Conservation (phyloP, 1,139 yeast genomes). For the Saccharomyces hybrid region DNA sequence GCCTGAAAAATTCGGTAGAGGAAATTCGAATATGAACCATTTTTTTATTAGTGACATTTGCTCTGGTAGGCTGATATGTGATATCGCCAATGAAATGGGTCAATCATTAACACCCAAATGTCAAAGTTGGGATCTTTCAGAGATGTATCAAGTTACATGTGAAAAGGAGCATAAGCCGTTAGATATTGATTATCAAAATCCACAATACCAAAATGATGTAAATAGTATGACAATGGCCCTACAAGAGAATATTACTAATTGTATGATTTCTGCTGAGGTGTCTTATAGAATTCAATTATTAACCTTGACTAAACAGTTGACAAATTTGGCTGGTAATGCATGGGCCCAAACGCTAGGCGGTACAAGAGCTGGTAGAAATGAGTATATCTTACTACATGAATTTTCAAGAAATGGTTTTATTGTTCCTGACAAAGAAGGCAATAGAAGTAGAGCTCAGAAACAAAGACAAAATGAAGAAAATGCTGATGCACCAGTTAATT, state of each 20-base stretch:
- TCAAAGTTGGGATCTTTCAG: conserved; percentile 92
- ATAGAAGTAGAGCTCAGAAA: conserved; percentile 38
- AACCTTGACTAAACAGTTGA: conserved; percentile 83
- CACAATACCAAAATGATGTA: conserved; percentile 62
- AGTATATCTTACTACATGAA: conserved; percentile 86
- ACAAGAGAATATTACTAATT: conserved; percentile 60
- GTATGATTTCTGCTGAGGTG: conserved; percentile 66
- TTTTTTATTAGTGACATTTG: conserved; percentile 59
- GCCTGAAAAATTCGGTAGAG: conserved; percentile 65
- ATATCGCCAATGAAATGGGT: conserved; percentile 91
- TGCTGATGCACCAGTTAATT: conserved; percentile 41
- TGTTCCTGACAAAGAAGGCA: conserved; percentile 79
- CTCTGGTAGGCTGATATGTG: conserved; percentile 86
- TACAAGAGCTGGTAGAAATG: conserved; percentile 94
- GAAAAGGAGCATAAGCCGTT: conserved; percentile 51
- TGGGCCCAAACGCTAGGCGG: conserved; percentile 96
- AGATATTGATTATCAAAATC: conserved; percentile 67
- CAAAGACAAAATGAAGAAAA: conserved; percentile 34
- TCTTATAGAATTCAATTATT: conserved; percentile 80
- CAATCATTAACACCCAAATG: conserved; percentile 86
- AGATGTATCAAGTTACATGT: conserved; percentile 78
- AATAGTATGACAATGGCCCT: conserved; percentile 60
- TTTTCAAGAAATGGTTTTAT: conserved; percentile 73
- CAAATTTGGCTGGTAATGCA: conserved; percentile 93
- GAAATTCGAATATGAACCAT: conserved; percentile 38